Conservation (phyloP, 257 asterid species). For the Nicotiana otophora region DNA sequence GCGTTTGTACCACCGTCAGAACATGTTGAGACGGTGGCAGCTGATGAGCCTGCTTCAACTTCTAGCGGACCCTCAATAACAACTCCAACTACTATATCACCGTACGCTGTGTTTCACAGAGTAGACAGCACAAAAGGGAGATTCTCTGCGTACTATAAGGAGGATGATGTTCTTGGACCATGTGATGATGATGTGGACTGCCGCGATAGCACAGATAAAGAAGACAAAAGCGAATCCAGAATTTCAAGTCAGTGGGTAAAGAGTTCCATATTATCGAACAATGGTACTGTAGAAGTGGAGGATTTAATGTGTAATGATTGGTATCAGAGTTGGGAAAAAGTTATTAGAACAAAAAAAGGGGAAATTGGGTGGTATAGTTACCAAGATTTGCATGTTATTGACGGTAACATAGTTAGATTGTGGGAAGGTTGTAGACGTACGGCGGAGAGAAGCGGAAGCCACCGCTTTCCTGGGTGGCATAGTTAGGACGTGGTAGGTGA, state of each 20-base stretch:
- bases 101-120: neutral
- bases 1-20: neutral
- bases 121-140: constrained; percentile 37
- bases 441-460: constrained; percentile 13
- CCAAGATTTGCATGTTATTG: constrained; percentile 49
- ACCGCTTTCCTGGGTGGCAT: constrained; percentile 23
- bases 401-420: constrained; percentile 63
- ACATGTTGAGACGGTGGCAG: neutral
- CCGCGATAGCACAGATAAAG: neutral
- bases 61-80: neutral
- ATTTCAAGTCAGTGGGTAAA: neutral
- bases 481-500: constrained; percentile 18
- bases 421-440: constrained; percentile 55
- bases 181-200: neutral
- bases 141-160: constrained; percentile 33
- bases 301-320: constrained; percentile 15
- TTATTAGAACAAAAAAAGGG: constrained; percentile 42
- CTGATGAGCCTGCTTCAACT: neutral
- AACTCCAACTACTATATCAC: neutral
- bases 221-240: neutral
- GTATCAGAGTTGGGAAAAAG: constrained; percentile 35
- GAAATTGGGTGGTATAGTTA: constrained; percentile 51
- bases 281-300: neutral
- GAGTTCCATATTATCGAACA: no score
- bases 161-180: neutral